A percentile compares a stretch with the other conserved stretches of the same genome.
Evolutionary conservation across 1,139 yeast genomes (phyloP).

Genomic region (Lodderomyces parapsilosis): DNA sequence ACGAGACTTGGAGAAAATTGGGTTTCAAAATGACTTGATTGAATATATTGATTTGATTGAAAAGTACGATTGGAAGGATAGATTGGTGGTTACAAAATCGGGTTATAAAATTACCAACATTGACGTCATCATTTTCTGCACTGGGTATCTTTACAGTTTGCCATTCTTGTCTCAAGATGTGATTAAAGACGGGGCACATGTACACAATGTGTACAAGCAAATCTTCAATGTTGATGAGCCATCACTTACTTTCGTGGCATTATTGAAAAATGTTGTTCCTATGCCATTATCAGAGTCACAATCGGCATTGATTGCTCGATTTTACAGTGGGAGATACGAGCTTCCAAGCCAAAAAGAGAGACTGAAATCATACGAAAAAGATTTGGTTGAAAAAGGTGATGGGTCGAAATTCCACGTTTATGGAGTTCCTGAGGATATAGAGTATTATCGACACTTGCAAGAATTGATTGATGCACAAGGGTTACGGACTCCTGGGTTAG

Average conservation of each 20-base stretch:
- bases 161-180: conserved; percentile 37
- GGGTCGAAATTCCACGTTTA: conserved; percentile 28
- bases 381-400: conserved; percentile 22
- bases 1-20: conserved; percentile 21
- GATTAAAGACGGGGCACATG: conserved; percentile 30
- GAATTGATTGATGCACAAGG: conserved; percentile 18
- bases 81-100: conserved; percentile 28
- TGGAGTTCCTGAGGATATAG: conserved; percentile 29
- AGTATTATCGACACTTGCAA: conserved; percentile 28
- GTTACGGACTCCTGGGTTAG: conserved; percentile 21
- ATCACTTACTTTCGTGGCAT: conserved; percentile 36
- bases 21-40: conserved; percentile 12
- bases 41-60: conserved; percentile 30
- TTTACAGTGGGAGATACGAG: conserved; percentile 35
- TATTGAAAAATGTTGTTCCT: conserved; percentile 43
- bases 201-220: conserved; percentile 40
- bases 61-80: conserved; percentile 23
- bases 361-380: conserved; percentile 20
- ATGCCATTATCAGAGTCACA: conserved; percentile 50
- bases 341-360: conserved; percentile 36
- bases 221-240: conserved; percentile 47
- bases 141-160: conserved; percentile 46
- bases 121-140: conserved; percentile 45
- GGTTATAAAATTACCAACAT: conserved; percentile 27
- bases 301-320: conserved; percentile 43